Evolutionary conservation across 225 moss, liverwort and hornwort species (phyloP), one percentile per base, ranked within the genome.

Genomic region (Sphagnum contortum): DNA sequence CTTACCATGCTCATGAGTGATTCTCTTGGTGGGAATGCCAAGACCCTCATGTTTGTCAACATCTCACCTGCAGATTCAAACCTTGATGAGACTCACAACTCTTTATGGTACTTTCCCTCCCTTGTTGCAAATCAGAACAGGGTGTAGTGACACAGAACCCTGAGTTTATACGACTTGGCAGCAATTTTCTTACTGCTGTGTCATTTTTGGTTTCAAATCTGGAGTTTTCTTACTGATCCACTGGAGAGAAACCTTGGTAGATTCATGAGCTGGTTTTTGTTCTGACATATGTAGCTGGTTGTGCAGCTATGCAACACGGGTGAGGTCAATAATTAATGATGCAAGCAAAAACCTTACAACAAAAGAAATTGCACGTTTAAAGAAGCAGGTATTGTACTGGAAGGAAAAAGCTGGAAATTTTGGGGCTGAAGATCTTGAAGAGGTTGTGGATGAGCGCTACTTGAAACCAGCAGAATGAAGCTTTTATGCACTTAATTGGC

Each of bases 1-100:
- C 77, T 95, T 51, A 95, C 94, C 49, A 95, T 95, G 94, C 87
- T 95, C 51, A 95, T 95, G 94, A 95, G 94, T 67, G 94, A 95
- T 71, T 95, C 94, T 48, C 80, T 95, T 63, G 94, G 94, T 75
- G 94, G 94, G 73, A 95, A 95, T 75, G 94, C 94, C 1, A 95
- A 95, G 72, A 95, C 94, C 53, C 91, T 95, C 9, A 95, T 95
- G 94, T 95, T 91, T 78, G 94, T 95, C 51, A 95, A 95, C 77
- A 95, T 91, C 69, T 95, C 94, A 54, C 94, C 94, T 50, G 87
- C 94, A 13, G 94, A 89, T 45, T 89, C 87, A 46, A 95, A 95
- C 70, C 62, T 95, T 49, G 94, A 95, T 61, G 94, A 95, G 74
- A 95, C 94, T 44, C 87, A 95, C 75, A 95, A 91, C 73, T 95